A percentile compares a stretch with the other conserved stretches of the same genome.
Conservation (phyloP, 352 stramenopile species). For the Phytopythium delawarense region DNA sequence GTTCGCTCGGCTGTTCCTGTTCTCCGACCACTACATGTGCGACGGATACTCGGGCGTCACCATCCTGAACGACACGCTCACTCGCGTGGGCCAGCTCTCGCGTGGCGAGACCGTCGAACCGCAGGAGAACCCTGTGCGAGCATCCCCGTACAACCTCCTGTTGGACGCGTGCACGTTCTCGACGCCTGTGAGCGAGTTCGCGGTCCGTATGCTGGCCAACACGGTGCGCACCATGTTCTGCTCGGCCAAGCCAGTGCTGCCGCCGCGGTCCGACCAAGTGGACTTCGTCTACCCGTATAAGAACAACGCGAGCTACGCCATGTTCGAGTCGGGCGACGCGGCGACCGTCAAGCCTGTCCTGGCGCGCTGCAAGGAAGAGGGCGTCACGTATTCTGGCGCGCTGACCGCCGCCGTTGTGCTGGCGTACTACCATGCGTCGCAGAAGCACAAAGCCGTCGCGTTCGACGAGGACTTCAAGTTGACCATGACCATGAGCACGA, state of each 20-base stretch:
- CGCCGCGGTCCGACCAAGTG: conserved; percentile 19
- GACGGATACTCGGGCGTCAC: conserved; percentile 31
- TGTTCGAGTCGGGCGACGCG: conserved; percentile 21
- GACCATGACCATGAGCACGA: conserved; percentile 19
- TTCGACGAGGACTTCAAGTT: conserved; percentile 19
- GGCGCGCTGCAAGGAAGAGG: conserved; percentile 19
- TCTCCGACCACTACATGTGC: conserved; percentile 44
- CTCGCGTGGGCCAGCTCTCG: conserved; percentile 8
- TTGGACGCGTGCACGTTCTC: conserved; percentile 17
- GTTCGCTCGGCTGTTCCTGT: conserved; percentile 34
- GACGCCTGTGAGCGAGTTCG: conserved; percentile 18
- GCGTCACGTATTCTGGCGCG: conserved; percentile 31
- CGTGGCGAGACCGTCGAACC: conserved; percentile 7
- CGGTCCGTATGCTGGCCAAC: conserved; percentile 22
- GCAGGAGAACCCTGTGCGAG: conserved; percentile 16
- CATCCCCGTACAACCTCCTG: conserved; percentile 36
- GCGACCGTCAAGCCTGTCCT: conserved; percentile 23
- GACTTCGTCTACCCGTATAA: conserved; percentile 23
- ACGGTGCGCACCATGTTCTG: conserved; percentile 14
- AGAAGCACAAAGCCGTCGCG: conserved; percentile 9
- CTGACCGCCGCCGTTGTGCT: conserved; percentile 22
- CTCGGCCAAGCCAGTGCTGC: conserved; percentile 23
- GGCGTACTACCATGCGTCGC: conserved; percentile 13
- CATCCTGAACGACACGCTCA: conserved; percentile 32
- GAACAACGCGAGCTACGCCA: conserved; percentile 18